Base-by-base conservation (phyloP, 2,329 filamentous ascomycete species). In the Phyllosticta citriasiana region DNA sequence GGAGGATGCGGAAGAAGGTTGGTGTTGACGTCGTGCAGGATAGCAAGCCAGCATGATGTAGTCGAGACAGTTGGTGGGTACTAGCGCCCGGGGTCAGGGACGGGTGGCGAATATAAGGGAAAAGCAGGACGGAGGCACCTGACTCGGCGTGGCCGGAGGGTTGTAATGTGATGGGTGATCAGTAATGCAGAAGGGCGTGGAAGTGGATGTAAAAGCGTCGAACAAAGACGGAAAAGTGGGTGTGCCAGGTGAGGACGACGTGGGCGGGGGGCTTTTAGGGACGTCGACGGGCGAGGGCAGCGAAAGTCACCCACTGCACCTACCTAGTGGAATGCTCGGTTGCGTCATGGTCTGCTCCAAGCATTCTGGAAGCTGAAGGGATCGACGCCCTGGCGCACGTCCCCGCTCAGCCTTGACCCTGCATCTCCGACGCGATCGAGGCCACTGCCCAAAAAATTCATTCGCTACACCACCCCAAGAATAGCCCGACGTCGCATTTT, bases 31-130 rank as follows among this genome's bases (percentile, higher is more conserved):
- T 62, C 57, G 57, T 47, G 40, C 40, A 55, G 56, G 57, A 59
- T 59, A 54, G 40, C 60, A 58, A 35, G 60, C 60, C 55, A 62
- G 47, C 61, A 62, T 62, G 57, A 53, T 62, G 61, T 55, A 58
- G 55, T 33, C 47, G 60, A 47, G 22, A 47, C 54, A 33, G 50
- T 55, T 58, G 53, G 61, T 62, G 55, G 60, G 25, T 35, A 55
- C 60, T 47, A 57, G 22, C 19, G 27, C 52, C 40, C 40, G 3
- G 50, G 60, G 55, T 62, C 61, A 62, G 61, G 61, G 61, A 62
- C 57, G 57, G 60, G 61, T 62, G 61, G 61, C 61, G 57, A 62
- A 59, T 59, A 56, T 58, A 62, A 57, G 52, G 50, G 25, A 61
- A 61, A 60, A 57, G 40, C n/a, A 40, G 55, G 47, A 57, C 50